Evolutionary conservation across 2,329 filamentous ascomycete species (phyloP), one percentile per base, ranked within the genome.

Genomic region (Xylariaceae sp.): DNA sequence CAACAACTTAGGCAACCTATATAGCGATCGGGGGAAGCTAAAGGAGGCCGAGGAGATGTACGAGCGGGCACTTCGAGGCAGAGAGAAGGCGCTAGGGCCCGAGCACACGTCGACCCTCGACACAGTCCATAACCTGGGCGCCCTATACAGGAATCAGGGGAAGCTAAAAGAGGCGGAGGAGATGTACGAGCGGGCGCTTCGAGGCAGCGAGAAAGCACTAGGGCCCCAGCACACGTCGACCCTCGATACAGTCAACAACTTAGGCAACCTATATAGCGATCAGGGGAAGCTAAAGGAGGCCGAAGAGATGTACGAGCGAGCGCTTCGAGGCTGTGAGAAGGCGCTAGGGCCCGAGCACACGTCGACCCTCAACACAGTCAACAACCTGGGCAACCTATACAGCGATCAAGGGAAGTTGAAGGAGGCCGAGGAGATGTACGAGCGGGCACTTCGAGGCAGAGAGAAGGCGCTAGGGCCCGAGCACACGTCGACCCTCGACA

Each of bases 361-460:
- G 34, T 4, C 34, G 34, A 28, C 14, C 13, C 28, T 38, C 34
- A 16, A 16, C 10, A 38, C 34, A 38, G 34, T 38, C 45, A 47
- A 64, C 28, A 63, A 65, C 31, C 52, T 73, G 18, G 66, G 66
- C 7, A 7, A 38, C 17, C 58, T 71, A 50, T 71, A 69, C 45
- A 11, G 6, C 5, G 18, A 60, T n/a, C 60, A 65, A 48, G 63
- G 60, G 47, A 63, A 59, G 40, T 42, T 63, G 12, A 31, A 55
- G 12, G 56, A 67, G 34, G 59, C 65, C 7, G 60, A 68, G 54
- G 47, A 55, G 3, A 69, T 69, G 62, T 68, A 59, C 28, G 9
- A 57, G 11, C 65, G 61, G 45, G 65, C 65, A 42, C 57, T 71
- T 9, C 47, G 62, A 60, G 60, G 66, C 31, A 19, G 28, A 11